Evolutionary conservation across 176 grass and related monocot genomes (phyloP), one percentile per base, ranked within the genome.

Genomic region (Cenchrus fungigraminus): DNA sequence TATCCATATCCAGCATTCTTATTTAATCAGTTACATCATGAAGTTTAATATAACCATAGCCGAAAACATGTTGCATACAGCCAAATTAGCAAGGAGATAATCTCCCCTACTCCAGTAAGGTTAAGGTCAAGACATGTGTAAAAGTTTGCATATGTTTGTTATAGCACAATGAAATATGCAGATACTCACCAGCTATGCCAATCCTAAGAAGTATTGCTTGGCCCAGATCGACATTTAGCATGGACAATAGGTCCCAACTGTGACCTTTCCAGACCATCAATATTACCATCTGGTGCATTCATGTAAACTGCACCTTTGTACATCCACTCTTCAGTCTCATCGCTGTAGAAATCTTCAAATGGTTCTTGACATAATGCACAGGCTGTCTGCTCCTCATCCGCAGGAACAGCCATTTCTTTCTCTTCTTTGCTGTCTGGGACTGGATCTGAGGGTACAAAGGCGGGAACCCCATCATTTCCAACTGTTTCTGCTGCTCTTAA

Each of bases 321-420:
- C 94, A 99, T 97, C 97, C 97, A 99, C 71, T 99, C 97, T 79
- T 99, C 97, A 71, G 65, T 97, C 82, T 97, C 97, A 84, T 99
- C 94, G 50, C 97, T 97, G 82, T 99, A 99, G 50, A 97, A 99
- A 85, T 99, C 94, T 83, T 97, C 97, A 86, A 99, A 99, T 65
- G 71, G 65, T 79, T 99, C 97, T 78, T 91, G 91, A 84, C 97
- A 99, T 82, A 99, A 84, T 82, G 94, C 97, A 92, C 97, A 99
- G 63, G 56, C 40, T 14, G 84, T 97, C 86, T 99, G 97, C 61
- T 99, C 84, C 51, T 99, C 97, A 70, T 99, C 92, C 9, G 97
- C 97, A 80, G 97, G 90, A 79, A 99, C 97, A 86, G 88, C 88
- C 80, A 92, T 72, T 89, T 97, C 97, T 73, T 79, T 91, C 63